Evolutionary conservation across 2,329 filamentous ascomycete species (phyloP).

Genomic region (Aureobasidium sp.): DNA sequence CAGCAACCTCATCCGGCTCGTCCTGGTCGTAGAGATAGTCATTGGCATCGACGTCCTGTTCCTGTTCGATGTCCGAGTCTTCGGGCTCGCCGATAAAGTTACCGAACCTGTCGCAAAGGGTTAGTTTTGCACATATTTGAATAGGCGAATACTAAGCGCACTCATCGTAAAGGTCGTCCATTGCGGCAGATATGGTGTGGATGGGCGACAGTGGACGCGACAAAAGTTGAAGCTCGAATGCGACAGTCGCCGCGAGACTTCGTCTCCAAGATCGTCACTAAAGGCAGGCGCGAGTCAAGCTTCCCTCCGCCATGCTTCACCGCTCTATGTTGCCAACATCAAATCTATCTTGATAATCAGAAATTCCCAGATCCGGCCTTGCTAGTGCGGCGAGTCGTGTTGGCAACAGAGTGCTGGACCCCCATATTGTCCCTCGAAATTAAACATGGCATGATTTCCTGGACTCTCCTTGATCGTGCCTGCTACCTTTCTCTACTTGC

Average conservation of each 20-base stretch:
- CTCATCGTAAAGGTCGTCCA: slow-evolving; percentile 99
- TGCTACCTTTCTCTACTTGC: background rate
- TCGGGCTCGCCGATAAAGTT: slow-evolving; percentile 96
- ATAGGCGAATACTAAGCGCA: slow-evolving; percentile 31
- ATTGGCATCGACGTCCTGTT: slow-evolving; percentile 63
- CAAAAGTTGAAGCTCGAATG: slow-evolving; percentile 12
- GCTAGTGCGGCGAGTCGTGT: background rate
- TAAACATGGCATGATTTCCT: slow-evolving; percentile 12
- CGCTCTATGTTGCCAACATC: background rate
- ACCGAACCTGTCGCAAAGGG: slow-evolving; percentile 60
- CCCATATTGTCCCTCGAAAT: slow-evolving; percentile 5
- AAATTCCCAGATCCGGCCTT: background rate
- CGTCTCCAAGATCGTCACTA: slow-evolving; percentile 1
- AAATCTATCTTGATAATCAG: background rate
- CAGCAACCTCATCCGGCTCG: slow-evolving; percentile 46
- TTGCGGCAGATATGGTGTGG: slow-evolving; percentile 32
- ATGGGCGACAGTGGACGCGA: slow-evolving; percentile 4
- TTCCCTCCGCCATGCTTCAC: background rate
- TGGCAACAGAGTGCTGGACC: background rate
- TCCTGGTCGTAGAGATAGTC: slow-evolving; percentile 71
- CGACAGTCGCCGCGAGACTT: background rate
- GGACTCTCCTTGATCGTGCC: background rate
- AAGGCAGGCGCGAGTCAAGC: background rate
- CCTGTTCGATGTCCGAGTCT: slow-evolving; percentile 79
- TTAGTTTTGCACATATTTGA: slow-evolving; percentile 11